Conservation (phyloP, 2,329 filamentous ascomycete genomes). For the Fusarium sp. region DNA sequence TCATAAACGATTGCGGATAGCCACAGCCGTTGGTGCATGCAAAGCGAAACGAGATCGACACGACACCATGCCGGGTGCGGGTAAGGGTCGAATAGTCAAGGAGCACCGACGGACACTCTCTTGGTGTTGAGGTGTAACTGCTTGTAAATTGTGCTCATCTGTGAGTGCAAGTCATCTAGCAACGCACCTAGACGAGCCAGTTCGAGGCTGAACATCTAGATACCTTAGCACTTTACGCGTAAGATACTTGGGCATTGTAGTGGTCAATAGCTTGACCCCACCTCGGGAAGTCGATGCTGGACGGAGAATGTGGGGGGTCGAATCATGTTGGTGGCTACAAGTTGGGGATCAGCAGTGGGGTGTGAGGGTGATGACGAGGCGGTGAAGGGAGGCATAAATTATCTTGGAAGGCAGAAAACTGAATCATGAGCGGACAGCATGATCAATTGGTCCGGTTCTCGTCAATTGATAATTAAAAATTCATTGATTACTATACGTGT, state of each 20-base stretch:
- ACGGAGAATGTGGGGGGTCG: slow-evolving; percentile 47
- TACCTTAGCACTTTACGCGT: slow-evolving; percentile 34
- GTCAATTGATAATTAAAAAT: neutral
- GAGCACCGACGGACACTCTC: slow-evolving; percentile 12
- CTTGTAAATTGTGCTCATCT: slow-evolving; percentile 18
- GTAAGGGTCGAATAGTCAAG: slow-evolving; percentile 25
- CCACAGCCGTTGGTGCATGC: slow-evolving; percentile 42
- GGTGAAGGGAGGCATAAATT: slow-evolving; percentile 46
- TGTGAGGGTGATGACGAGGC: slow-evolving; percentile 37
- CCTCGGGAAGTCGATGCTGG: slow-evolving; percentile 45
- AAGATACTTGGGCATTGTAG: slow-evolving; percentile 12
- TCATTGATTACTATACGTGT: neutral
- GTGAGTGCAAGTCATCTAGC: slow-evolving; percentile 20
- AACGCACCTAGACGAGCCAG: slow-evolving; percentile 34
- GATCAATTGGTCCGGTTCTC: neutral
- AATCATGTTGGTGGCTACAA: slow-evolving; percentile 40
- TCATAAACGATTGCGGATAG: slow-evolving; percentile 27
- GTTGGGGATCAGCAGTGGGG: slow-evolving; percentile 29
- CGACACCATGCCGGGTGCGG: slow-evolving; percentile 41
- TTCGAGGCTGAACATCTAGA: slow-evolving; percentile 13
- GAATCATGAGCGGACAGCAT: slow-evolving; percentile 28
- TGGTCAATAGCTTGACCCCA: slow-evolving; percentile 38
- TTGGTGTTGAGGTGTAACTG: slow-evolving; percentile 21
- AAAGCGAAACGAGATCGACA: slow-evolving; percentile 36
- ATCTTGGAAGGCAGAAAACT: slow-evolving; percentile 11